Conservation (phyloP, 164 flowering plant genomes). For the Magnolia changhungtana region DNA sequence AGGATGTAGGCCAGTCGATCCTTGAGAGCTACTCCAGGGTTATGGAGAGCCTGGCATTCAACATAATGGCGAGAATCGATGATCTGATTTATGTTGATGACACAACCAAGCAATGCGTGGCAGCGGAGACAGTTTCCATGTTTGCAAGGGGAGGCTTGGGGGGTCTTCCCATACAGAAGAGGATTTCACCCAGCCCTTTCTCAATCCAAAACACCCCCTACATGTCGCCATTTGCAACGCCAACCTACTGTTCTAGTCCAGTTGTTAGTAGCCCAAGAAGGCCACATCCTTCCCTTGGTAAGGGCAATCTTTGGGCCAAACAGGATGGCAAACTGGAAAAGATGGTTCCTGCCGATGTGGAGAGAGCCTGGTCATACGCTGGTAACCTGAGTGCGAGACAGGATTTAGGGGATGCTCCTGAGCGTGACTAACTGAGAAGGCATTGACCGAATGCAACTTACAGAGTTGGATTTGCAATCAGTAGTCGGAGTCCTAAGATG, state of each 20-base stretch:
- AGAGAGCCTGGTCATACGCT: conserved; percentile 25
- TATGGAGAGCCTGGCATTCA: conserved; percentile 77
- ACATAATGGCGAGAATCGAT: conserved; percentile 69
- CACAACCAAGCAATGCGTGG: conserved; percentile 38
- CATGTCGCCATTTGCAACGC: conserved; percentile 43
- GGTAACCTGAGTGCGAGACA: conserved; percentile 27
- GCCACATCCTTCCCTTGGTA: conserved; percentile 6
- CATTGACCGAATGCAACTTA: not conserved
- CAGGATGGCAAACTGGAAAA: conserved; percentile 25
- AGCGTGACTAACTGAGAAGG: conserved; percentile 20
- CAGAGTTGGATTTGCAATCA: not conserved
- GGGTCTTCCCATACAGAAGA: conserved; percentile 38
- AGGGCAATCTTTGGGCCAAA: conserved; percentile 5
- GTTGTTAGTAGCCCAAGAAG: conserved; percentile 31
- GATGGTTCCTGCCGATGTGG: conserved; percentile 19
- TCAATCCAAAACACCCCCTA: conserved; percentile 35
- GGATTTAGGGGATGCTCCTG: conserved; percentile 26
- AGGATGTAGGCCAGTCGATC: conserved; percentile 88
- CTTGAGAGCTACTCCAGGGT: conserved; percentile 93
- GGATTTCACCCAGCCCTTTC: conserved; percentile 42
- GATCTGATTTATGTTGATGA: conserved; percentile 72
- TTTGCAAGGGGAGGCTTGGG: conserved; percentile 28
- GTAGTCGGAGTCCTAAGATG: not conserved
- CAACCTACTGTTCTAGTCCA: conserved; percentile 31
- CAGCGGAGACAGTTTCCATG: conserved; percentile 33